Evolutionary conservation across 768 basidiomycete genomes (phyloP).

Genomic region (Lactarius sp.): DNA sequence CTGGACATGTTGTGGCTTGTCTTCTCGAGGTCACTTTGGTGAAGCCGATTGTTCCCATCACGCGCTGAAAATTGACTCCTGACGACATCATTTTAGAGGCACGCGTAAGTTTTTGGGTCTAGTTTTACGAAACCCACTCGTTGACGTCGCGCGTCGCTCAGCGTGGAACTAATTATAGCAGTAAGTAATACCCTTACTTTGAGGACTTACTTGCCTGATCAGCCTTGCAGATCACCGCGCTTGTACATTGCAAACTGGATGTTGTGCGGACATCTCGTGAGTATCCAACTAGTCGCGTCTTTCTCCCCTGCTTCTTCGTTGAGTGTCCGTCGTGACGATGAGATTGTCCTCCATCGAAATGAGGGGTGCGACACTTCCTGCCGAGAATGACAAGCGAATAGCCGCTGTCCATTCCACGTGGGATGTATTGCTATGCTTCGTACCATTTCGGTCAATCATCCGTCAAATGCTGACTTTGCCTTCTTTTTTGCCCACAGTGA

Average conservation of each 20-base stretch:
- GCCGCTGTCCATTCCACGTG: too few species aligned
- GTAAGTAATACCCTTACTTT: slow-evolving; percentile 28
- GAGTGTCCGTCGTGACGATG: too few species aligned
- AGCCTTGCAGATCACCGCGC: slow-evolving; percentile 38
- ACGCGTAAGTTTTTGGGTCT: slow-evolving; percentile 27
- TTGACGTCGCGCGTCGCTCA: slow-evolving; percentile 18
- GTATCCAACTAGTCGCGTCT: slow-evolving; percentile 12
- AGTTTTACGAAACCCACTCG: neutral
- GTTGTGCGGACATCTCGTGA: slow-evolving; percentile 44
- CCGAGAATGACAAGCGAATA: too few species aligned
- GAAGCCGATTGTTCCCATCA: slow-evolving; percentile 15
- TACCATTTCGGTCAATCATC: neutral
- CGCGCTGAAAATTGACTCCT: neutral
- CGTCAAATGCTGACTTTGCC: neutral
- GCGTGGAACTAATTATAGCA: slow-evolving; percentile 42
- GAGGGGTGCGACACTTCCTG: too few species aligned
- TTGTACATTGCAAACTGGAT: slow-evolving; percentile 40
- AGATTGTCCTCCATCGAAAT: too few species aligned
- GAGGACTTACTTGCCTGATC: slow-evolving; percentile 15
- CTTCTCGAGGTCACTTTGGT: slow-evolving; percentile 83
- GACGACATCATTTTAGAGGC: slow-evolving; percentile 25
- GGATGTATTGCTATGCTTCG: neutral
- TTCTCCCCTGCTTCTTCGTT: neutral
- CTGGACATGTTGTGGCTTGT: slow-evolving; percentile 80
- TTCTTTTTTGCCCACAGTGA: slow-evolving; percentile 29